Evolutionary conservation across 2,329 filamentous ascomycete genomes (phyloP), one percentile per base, ranked within the genome.

Genomic region (Thielaviopsis musarum): DNA sequence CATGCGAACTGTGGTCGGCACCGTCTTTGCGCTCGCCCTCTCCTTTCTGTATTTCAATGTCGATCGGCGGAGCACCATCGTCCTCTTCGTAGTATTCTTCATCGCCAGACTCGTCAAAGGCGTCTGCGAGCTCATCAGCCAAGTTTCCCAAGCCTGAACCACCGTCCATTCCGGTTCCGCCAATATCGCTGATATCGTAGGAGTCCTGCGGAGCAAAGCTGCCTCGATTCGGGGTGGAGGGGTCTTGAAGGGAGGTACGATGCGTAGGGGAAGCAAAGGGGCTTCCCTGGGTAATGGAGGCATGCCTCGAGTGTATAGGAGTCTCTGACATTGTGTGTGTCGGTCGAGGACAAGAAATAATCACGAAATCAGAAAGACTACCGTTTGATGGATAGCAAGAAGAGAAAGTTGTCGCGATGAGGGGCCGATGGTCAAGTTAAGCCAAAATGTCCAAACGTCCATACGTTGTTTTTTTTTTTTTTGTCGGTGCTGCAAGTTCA

Each of bases 101-200:
- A 49, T 81, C 82, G 60, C 79, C 81, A 9, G 82, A 84, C 38
- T 82, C 82, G 52, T 80, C 82, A 69, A 86, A 81, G 3, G 84
- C 83, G 66, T 87, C 86, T 1, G 85, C 88, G 54, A 93, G 74
- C 70, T 93, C 88, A 70, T 91, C 88, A 1, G 88, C 88, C 55
- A 93, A 70, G 65, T 89, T 91, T 34, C 87, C 88, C 63, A 89
- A 74, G 9, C 84, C 84, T 62, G 81, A 81, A 56, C 72, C 73
- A 2, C 69, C 68, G 24, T 69, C 71, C 26, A 59, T 56, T 49
- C 52, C 55, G 51, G 70, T 72, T 59, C 68, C 69, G 61, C 71
- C 70, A 54, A 77, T 73, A n/a, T 73, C 69, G 60, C 70, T 70
- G 57, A 79, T 68, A 58, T 77, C 74, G n/a, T 74, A 67, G 41